A percentile compares a stretch with the other conserved stretches of the same genome.
phyloP scores from a whole-genome alignment of 352 stramenopile genomes.

The Phytophthora rubi region DNA sequence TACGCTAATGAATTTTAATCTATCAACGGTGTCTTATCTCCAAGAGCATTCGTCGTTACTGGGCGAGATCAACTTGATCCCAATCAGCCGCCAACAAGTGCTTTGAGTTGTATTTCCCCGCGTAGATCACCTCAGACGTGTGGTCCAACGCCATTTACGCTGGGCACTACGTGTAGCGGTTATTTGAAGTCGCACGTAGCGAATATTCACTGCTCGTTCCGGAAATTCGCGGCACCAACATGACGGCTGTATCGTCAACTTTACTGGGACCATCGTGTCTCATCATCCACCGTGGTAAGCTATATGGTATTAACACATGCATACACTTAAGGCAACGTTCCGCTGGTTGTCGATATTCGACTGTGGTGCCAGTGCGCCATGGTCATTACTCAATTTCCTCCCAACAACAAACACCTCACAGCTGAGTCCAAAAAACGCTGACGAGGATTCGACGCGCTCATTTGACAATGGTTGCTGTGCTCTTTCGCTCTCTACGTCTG shows the following conservation, averaged over 20 bases:
- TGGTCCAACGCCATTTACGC: neutral
- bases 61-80: conserved; percentile 24
- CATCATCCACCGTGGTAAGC: conserved; percentile 16
- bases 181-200: conserved; percentile 5
- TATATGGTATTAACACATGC: no score
- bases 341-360: conserved; percentile 1
- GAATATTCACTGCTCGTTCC: conserved; percentile 23
- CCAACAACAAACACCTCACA: conserved; percentile 6
- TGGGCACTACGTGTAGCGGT: neutral
- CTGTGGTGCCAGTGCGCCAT: neutral
- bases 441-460: neutral
- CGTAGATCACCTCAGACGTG: conserved; percentile 15
- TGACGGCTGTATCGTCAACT: conserved; percentile 29
- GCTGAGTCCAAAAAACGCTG: no score
- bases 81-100: conserved; percentile 12
- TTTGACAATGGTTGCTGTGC: neutral
- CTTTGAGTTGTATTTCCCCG: neutral
- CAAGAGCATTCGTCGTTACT: neutral
- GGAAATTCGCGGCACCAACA: conserved; percentile 13
- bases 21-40: neutral
- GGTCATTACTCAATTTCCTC: conserved; percentile 29
- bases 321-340: neutral
- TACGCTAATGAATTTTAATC: neutral
- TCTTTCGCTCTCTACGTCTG: conserved; percentile 12
- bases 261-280: conserved; percentile 22